phyloP scores from a whole-genome alignment of 345 rosid genomes.

The Salix brachista region DNA sequence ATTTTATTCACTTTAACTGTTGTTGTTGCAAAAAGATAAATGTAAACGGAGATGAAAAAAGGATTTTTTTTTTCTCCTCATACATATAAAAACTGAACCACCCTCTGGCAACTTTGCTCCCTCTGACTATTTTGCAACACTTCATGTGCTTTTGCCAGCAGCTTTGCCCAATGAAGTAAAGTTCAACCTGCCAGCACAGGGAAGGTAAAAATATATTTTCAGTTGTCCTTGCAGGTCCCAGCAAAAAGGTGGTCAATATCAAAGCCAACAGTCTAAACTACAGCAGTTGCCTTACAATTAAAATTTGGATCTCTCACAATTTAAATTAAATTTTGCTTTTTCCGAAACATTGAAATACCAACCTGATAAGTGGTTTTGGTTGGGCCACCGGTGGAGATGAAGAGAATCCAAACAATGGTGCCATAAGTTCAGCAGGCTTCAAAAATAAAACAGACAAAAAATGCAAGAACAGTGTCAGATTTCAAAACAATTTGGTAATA shows the following conservation, averaged over 20 bases:
- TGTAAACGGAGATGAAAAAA: no score
- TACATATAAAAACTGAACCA: not conserved
- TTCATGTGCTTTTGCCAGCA: constrained; percentile 33
- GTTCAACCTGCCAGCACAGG: constrained; percentile 52
- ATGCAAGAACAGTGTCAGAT: not conserved
- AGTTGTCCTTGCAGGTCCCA: not conserved
- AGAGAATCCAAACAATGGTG: constrained; percentile 23
- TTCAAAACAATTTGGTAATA: not conserved
- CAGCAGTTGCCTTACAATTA: no score
- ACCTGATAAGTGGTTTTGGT: constrained; percentile 80
- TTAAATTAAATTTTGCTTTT: not conserved
- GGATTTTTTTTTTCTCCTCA: not conserved
- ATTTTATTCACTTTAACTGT: not conserved
- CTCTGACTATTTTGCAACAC: not conserved
- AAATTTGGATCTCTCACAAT: not conserved
- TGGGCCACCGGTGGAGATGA: constrained; percentile 42
- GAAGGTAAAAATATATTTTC: no score
- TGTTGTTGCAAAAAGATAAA: not conserved
- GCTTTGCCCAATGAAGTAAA: constrained; percentile 74
- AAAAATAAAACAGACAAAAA: constrained; percentile 11
- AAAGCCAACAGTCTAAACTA: no score
- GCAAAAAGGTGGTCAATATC: not conserved
- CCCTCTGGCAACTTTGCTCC: not conserved
- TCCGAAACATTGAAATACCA: not conserved
- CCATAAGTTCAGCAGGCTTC: constrained; percentile 58